Evolutionary conservation across 495 filamentous ascomycete species (phyloP), one percentile per base, ranked within the genome.

Genomic region (Neurospora intermedia): DNA sequence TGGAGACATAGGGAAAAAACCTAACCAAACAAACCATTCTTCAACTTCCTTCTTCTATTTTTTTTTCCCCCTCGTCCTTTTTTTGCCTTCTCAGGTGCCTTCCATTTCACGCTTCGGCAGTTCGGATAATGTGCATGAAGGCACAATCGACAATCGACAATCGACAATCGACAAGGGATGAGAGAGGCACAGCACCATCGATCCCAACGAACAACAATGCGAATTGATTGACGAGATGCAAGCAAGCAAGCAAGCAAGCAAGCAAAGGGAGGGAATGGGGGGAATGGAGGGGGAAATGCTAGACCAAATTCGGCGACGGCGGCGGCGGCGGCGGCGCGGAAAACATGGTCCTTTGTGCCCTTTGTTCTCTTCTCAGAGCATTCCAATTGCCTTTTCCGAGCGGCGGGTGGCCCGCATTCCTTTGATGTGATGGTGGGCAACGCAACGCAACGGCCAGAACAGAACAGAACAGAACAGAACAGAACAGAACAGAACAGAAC

Each of bases 321-420:
- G 35, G 35, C 35, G 78, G 81, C 75, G 46, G 27, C 35, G 35
- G 35, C 35, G 35, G 35, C 35, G 2, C 35, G 35, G 76, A 75
- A 39, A 39, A 80, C 81, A 83, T 81, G 80, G 81, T 80, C 43
- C 42, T 43, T 43, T 43, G 43, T 43, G 5, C 16, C 16, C 82
- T 83, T 83, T 84, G 80, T 80, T 41, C 41, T 62, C 59, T 8
- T 16, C 43, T 76, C 76, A 74, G 27, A 59, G 69, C 76, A 73
- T 76, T 69, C 75, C 71, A 73, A 11, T 62, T 23, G 54, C 23
- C 48, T 27, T 27, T 27, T 27, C 27, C 27, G 35, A 38, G 35
- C 46, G 46, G 54, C 54, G 54, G 54, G 7, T 66, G 54, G 54
- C 11, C 69, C 72, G 73, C 75, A 76, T 80, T 79, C 74, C 75